These are phyloP conservation scores for Passalora sequoiae DNA, from an alignment of 2,329 filamentous ascomycete genomes.

Conservation along the genomic window DNA sequence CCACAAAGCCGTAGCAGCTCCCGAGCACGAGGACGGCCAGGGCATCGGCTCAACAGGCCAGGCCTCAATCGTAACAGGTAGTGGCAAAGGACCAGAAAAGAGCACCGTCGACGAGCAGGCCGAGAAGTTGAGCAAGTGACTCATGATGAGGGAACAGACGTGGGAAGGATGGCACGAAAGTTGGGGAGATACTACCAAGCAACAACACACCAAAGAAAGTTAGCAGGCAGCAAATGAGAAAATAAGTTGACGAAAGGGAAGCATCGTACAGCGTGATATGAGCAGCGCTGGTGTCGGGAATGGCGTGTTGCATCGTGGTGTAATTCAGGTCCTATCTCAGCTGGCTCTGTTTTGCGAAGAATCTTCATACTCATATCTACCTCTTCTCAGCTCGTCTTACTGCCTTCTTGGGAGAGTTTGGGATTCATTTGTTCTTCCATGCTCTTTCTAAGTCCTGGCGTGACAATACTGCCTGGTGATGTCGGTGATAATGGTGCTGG, in stretches of 20 bases:
- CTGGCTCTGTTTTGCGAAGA: too few species aligned
- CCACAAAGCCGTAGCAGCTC: conserved; percentile 37
- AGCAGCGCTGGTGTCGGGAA: too few species aligned
- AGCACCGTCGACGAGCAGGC: conserved; percentile 17
- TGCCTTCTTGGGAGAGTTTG: too few species aligned
- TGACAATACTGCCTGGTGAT: conserved; percentile 17
- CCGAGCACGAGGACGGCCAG: conserved; percentile 37
- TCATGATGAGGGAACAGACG: conserved; percentile 1
- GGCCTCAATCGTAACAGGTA: conserved; percentile 9
- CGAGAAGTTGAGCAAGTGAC: conserved; percentile 17
- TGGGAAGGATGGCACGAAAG: conserved; percentile 1
- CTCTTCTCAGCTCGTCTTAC: too few species aligned
- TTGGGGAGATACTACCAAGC: not conserved
- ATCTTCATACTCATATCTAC: too few species aligned
- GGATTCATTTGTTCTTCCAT: conserved; percentile 27
- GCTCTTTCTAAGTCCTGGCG: conserved; percentile 31
- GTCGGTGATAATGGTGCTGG: conserved; percentile 21
- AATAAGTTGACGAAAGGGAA: too few species aligned
- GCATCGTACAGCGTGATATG: too few species aligned
- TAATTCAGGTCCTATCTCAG: too few species aligned
- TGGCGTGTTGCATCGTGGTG: too few species aligned
- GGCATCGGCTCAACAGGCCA: conserved; percentile 15
- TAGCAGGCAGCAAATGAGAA: too few species aligned
- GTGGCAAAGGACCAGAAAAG: conserved; percentile 16
- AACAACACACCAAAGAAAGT: too few species aligned